Percentiles rank a stretch among this genome's conserved stretches.
Evolutionary conservation across 1,139 yeast genomes (phyloP).

Genomic region (Groenewaldozyma sp.): DNA sequence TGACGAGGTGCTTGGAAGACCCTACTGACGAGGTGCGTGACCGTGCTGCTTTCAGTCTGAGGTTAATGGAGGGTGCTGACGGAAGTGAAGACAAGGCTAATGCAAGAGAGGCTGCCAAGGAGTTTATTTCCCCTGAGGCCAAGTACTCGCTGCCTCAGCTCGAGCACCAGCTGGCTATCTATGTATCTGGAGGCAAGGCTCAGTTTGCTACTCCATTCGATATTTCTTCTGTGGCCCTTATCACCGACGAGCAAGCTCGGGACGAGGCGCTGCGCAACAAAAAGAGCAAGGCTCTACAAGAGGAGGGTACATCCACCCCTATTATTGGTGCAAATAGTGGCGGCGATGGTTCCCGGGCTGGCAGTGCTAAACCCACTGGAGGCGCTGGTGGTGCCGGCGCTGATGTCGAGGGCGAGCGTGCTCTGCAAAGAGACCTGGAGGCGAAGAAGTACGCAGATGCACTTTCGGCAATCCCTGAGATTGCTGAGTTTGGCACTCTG

Average conservation of each 20-base stretch:
- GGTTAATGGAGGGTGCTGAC: constrained; percentile 45
- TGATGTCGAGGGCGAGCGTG: constrained; percentile 30
- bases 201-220: constrained; percentile 63
- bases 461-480: constrained; percentile 58
- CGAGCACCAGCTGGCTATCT: constrained; percentile 66
- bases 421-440: constrained; percentile 28
- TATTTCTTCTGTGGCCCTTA: constrained; percentile 51
- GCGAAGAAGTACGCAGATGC: constrained; percentile 61
- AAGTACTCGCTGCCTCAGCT: constrained; percentile 66
- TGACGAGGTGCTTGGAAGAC: constrained; percentile 79
- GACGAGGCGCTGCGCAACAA: constrained; percentile 44
- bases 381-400: not conserved
- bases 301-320: constrained; percentile 18
- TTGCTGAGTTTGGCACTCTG: constrained; percentile 61
- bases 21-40: constrained; percentile 97
- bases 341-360: constrained; percentile 1
- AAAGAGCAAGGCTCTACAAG: constrained; percentile 39
- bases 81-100: not conserved
- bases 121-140: constrained; percentile 56
- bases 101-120: constrained; percentile 33
- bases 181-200: constrained; percentile 54
- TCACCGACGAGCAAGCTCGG: constrained; percentile 55
- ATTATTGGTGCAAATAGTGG: constrained; percentile 12
- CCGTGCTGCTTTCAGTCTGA: constrained; percentile 81
- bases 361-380: constrained; percentile 5